Base-by-base conservation (phyloP, 2,329 filamentous ascomycete genomes). In the Zasmidium angulare region DNA sequence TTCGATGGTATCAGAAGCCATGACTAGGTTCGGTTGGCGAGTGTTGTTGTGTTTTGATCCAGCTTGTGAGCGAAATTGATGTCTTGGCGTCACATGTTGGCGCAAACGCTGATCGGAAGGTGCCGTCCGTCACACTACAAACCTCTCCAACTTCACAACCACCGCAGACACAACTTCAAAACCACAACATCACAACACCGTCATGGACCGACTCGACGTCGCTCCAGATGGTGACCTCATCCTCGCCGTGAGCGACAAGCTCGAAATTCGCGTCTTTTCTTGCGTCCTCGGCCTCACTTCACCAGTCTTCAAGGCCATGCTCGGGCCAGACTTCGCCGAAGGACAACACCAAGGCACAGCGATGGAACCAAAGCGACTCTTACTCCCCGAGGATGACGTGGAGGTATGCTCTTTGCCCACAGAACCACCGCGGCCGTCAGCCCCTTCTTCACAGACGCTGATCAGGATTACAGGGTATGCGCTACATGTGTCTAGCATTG, bases 251-350 rank as follows among this genome's bases (percentile, higher is more conserved):
- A 19, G 11, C 24, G 24, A 10, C n/a, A 31, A 55, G 11, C 12
- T 55, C 52, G 56, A 59, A 22, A n/a, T 61, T 20, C 55, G 21
- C 0, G 55, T 61, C 0, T 43, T 43, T 17, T 61, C 59, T 6
- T 46, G 47, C 17, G 19, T 61, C 11, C 55, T 61, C 7, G 24
- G 20, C 1, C 50, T 53, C 24, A 50, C 53, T 12, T 61, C 58
- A 12, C 52, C 55, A 1, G 59, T 56, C 26, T 61, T 63, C 31
- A 43, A 46, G 14, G 50, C 57, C 7, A 57, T 63, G 60, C 22
- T 63, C 1, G 53, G 60, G 14, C 51, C 40, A 46, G 26, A 20
- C 31, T 46, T 19, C 19, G 48, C 48, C 7, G 48, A 50, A 50
- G 48, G 48, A 17, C 21, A 50, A 50, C 17, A 11, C 6, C 48